Evolutionary conservation across 1,284 basidiomycete species (phyloP), one percentile per base, ranked within the genome.

Genomic region (Cryptococcus wingfieldii): DNA sequence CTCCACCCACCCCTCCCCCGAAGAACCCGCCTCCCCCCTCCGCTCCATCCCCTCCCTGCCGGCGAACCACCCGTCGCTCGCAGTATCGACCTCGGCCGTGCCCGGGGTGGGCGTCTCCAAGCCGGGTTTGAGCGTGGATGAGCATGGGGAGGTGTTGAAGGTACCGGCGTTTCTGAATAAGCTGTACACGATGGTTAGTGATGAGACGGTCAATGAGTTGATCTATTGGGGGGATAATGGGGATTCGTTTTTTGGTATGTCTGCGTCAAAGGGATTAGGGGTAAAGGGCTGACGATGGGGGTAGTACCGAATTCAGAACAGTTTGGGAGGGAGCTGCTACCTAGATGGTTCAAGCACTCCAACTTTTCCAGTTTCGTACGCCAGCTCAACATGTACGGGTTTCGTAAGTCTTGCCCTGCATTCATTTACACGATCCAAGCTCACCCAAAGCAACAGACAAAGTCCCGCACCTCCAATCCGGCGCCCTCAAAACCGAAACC

Each of bases 311-410:
- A 96, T 77, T 89, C 93, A 69, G 92, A 97, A 74, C 86, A 86
- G 25, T 92, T 98, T 71, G 89, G 90, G 2, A 86, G 87, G 48
- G 89, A 97, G 75, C 84, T 96, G 27, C 82, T 98, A 7, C 90
- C 90, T 4, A 83, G 86, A 48, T 97, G 89, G 87, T 98, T 97
- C 84, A 97, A 97, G 75, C 94, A 97, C 79, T 85, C 87, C 63
- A 95, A 94, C 76, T 96, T 96, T 73, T 86, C 85, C 47, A 91
- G 89, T 44, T 97, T 98, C 71, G 93, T 97, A 38, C 84, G 94
- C 39, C 94, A 98, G 76, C 83, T 97, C 69, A 97, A 98, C 81
- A 96, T 96, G 91, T 74, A 58, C 57, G 72, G 18, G 6, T 46
- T 46, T 16, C 19, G 18, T 23, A 25, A 14, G 27, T 23, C 18